Evolutionary conservation across 345 rosid species (phyloP).

Genomic region (Durio zibethinus): DNA sequence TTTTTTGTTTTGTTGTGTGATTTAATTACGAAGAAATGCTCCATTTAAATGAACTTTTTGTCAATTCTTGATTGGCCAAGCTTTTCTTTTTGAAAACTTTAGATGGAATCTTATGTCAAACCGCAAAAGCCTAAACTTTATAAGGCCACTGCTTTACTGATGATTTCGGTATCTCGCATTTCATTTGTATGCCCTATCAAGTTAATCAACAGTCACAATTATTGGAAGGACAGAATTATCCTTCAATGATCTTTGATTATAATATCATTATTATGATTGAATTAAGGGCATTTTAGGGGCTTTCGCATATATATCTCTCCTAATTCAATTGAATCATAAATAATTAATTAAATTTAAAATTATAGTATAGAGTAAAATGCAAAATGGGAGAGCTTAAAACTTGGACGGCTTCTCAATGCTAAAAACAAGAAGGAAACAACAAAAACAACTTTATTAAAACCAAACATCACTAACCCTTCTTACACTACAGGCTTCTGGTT

Average conservation of each 20-base stretch:
- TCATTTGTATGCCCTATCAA: not conserved
- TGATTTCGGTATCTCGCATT: not conserved
- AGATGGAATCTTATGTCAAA: constrained; percentile 10
- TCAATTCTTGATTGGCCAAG: not conserved
- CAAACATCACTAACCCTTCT: constrained; percentile 10
- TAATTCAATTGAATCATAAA: not conserved
- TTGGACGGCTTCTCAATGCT: not conserved
- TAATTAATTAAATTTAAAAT: too few relatives aligned
- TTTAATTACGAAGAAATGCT: too few relatives aligned
- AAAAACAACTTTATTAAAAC: constrained; percentile 16
- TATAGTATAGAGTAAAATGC: not conserved
- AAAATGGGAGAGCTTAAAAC: not conserved
- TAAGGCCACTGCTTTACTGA: not conserved
- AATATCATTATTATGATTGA: not conserved
- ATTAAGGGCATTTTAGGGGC: constrained; percentile 13
- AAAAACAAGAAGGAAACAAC: constrained; percentile 8
- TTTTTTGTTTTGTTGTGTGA: too few relatives aligned
- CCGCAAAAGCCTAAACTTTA: not conserved
- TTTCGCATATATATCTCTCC: not conserved
- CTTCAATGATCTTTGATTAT: not conserved
- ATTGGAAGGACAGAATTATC: constrained; percentile 1
- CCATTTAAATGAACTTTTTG: not conserved
- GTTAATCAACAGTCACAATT: not conserved
- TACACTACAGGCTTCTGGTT: constrained; percentile 20
- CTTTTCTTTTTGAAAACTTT: not conserved